Evolutionary conservation across 2,329 filamentous ascomycete genomes (phyloP).

Genomic region (Thelonectria discophora): DNA sequence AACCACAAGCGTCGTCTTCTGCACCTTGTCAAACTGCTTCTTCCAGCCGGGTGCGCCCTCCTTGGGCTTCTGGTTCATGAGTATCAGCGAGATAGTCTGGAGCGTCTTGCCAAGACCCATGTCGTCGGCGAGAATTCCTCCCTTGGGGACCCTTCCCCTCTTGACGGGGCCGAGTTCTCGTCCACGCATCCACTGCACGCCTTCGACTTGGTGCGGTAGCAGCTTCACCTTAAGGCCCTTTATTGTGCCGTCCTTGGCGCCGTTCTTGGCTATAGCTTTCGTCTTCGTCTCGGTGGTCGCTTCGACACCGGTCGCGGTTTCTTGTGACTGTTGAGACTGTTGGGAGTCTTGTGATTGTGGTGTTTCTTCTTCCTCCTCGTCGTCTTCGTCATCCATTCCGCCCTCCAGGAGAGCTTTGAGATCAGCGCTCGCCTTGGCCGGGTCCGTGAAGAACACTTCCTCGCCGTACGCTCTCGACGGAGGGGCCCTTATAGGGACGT

Average conservation of each 20-base stretch:
- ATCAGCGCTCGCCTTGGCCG: slow-evolving; percentile 76
- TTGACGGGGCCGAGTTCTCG: slow-evolving; percentile 89
- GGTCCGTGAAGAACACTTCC: slow-evolving; percentile 72
- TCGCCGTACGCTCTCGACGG: slow-evolving; percentile 45
- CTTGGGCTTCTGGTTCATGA: slow-evolving; percentile 78
- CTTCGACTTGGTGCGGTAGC: slow-evolving; percentile 92
- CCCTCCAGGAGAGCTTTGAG: slow-evolving; percentile 85
- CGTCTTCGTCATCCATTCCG: slow-evolving; percentile 78
- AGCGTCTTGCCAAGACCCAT: slow-evolving; percentile 98
- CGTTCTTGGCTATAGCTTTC: slow-evolving; percentile 39
- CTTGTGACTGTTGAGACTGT: slow-evolving; percentile 16
- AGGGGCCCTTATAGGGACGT: slow-evolving; percentile 1
- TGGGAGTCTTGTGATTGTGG: slow-evolving; percentile 12
- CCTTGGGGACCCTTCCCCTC: slow-evolving; percentile 83
- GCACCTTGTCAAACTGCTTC: slow-evolving; percentile 73
- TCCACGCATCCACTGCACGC: slow-evolving; percentile 93
- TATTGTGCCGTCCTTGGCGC: slow-evolving; percentile 61
- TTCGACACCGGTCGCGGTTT: slow-evolving; percentile 37
- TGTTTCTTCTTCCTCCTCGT: slow-evolving; percentile 53
- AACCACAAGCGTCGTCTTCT: slow-evolving; percentile 87
- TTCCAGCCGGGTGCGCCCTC: slow-evolving; percentile 68
- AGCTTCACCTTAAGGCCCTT: slow-evolving; percentile 88
- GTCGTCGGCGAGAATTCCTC: slow-evolving; percentile 94
- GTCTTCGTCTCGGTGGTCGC: slow-evolving; percentile 24
- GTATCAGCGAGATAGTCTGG: slow-evolving; percentile 87